phyloP scores from a whole-genome alignment of 805 yeast species.

The Candida glaebosa region DNA sequence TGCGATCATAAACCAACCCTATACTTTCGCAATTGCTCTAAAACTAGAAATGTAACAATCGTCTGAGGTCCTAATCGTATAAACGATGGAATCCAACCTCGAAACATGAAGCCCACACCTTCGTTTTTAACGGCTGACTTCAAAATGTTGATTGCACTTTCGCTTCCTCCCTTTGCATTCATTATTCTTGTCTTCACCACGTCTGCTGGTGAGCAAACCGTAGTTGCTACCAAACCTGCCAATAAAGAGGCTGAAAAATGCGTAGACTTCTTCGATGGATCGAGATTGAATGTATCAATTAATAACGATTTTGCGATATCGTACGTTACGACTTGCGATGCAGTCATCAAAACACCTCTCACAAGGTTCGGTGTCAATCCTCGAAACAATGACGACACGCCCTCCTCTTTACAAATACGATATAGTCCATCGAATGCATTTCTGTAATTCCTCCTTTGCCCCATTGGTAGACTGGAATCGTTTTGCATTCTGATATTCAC shows the following conservation, averaged over 20 bases:
- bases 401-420: constrained; percentile 60
- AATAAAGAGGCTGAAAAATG: constrained; percentile 75
- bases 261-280: constrained; percentile 61
- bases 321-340: constrained; percentile 85
- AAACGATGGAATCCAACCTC: constrained; percentile 91
- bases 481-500: constrained; percentile 91
- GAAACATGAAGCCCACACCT: constrained; percentile 76
- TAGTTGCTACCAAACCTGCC: constrained; percentile 87
- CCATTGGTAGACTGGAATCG: constrained; percentile 65
- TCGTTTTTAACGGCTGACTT: constrained; percentile 56
- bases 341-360: constrained; percentile 85
- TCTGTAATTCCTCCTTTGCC: constrained; percentile 65
- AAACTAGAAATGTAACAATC: constrained; percentile 62
- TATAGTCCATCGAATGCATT: constrained; percentile 76
- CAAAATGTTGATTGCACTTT: constrained; percentile 49
- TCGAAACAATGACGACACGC: constrained; percentile 54
- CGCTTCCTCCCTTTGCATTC: constrained; percentile 51
- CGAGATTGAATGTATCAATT: constrained; percentile 47
- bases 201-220: constrained; percentile 90
- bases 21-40: constrained; percentile 59
- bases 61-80: constrained; percentile 83
- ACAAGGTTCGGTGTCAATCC: constrained; percentile 77
- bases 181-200: constrained; percentile 85
- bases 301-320: constrained; percentile 67
- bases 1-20: constrained; percentile 43